Conservation (phyloP, 441 rosid species). For the Biscutella laevigata region DNA sequence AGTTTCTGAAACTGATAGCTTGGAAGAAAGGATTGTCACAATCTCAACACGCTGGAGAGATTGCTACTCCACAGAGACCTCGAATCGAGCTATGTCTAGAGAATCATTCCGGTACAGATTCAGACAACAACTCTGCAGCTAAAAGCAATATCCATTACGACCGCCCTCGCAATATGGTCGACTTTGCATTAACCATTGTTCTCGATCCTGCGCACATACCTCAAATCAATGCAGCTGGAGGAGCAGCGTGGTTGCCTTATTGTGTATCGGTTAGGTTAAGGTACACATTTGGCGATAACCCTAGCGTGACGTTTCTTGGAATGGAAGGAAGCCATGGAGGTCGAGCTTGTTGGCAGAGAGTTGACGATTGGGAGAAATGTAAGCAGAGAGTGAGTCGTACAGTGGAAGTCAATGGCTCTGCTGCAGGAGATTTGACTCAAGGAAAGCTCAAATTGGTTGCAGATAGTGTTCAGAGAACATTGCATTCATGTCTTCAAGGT, state of each 20-base stretch:
- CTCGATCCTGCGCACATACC: constrained; percentile 94
- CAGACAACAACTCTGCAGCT: constrained; percentile 43
- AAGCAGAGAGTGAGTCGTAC: constrained; percentile 68
- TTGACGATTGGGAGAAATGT: constrained; percentile 93
- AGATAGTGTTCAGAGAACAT: constrained; percentile 69
- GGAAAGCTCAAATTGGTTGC: constrained; percentile 81
- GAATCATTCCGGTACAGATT: constrained; percentile 64
- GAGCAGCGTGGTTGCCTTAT: constrained; percentile 98
- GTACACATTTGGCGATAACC: constrained; percentile 68
- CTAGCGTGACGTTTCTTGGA: constrained; percentile 53
- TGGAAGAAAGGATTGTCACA: constrained; percentile 89
- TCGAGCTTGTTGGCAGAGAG: constrained; percentile 77
- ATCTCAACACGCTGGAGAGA: constrained; percentile 67
- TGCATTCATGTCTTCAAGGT: constrained; percentile 66
- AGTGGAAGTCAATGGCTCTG: constrained; percentile 45
- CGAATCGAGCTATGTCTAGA: constrained; percentile 96
- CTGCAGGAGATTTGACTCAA: constrained; percentile 50
- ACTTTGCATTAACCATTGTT: constrained; percentile 82
- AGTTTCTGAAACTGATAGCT: constrained; percentile 87
- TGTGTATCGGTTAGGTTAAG: constrained; percentile 85
- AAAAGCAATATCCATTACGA: constrained; percentile 89
- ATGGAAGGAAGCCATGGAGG: constrained; percentile 99
- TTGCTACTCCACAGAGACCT: constrained; percentile 79
- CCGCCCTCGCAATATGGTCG: constrained; percentile 68
- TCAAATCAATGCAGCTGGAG: constrained; percentile 77